Conservation (phyloP, 75 land plant genomes). For the Pinus albicaulis region DNA sequence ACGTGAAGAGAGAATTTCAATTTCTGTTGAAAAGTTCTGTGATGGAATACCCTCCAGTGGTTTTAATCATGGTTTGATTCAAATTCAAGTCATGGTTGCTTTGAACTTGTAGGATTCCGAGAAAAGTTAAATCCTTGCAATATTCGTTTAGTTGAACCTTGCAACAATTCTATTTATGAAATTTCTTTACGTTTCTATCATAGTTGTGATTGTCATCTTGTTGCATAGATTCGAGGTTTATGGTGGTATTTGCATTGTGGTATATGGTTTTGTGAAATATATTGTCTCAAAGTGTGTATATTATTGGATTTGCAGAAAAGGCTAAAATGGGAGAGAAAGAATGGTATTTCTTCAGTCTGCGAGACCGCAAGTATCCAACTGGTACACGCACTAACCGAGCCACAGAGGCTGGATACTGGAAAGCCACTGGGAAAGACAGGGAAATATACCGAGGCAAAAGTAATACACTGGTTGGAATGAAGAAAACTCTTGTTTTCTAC, state of each 20-base stretch:
- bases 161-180: not conserved
- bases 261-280: not conserved
- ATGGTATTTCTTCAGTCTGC: constrained; percentile 19
- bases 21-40: not conserved
- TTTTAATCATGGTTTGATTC: not conserved
- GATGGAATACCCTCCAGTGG: not conserved
- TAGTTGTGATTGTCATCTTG: not conserved
- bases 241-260: not conserved
- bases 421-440: constrained; percentile 22
- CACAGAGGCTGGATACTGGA: constrained; percentile 25
- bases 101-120: not conserved
- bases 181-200: not conserved
- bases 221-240: not conserved
- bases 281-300: not conserved
- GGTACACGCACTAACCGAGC: constrained; percentile 19
- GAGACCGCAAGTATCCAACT: constrained; percentile 24
- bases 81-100: not conserved
- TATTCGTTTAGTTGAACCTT: not conserved
- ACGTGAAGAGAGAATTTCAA: too few relatives aligned
- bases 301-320: constrained; percentile 8
- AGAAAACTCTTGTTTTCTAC: constrained; percentile 22
- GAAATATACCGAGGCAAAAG: constrained; percentile 5
- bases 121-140: not conserved
- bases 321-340: constrained; percentile 22
- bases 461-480: constrained; percentile 9